phyloP scores from a whole-genome alignment of 805 yeast species.

The Candida sakaeoensis region DNA sequence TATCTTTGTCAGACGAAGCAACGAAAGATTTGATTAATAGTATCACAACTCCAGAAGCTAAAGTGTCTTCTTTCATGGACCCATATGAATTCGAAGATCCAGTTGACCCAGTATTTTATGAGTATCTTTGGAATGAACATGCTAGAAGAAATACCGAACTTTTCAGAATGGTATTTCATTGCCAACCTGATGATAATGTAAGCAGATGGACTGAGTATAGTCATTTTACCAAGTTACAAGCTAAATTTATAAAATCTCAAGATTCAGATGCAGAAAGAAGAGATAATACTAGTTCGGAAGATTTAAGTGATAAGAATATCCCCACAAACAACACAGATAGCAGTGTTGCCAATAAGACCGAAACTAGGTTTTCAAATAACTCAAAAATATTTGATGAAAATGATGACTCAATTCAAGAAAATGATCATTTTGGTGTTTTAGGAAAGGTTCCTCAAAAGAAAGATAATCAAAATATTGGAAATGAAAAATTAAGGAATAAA shows the following conservation, averaged over 20 bases:
- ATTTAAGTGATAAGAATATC: slow-evolving; percentile 6
- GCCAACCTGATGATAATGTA: slow-evolving; percentile 95
- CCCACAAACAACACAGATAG: slow-evolving; percentile 6
- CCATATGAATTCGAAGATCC: slow-evolving; percentile 93
- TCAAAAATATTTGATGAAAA: neutral
- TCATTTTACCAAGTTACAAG: slow-evolving; percentile 54
- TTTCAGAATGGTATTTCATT: slow-evolving; percentile 80
- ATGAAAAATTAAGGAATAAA: slow-evolving; percentile 6
- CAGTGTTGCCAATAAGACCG: neutral
- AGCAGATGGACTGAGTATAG: slow-evolving; percentile 87
- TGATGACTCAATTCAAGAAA: neutral
- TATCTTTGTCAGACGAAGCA: slow-evolving; percentile 42
- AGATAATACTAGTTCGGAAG: neutral
- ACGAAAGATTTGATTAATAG: slow-evolving; percentile 37
- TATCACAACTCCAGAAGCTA: slow-evolving; percentile 35
- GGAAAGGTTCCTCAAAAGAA: slow-evolving; percentile 31
- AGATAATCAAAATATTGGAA: neutral
- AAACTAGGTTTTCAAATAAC: slow-evolving; percentile 11
- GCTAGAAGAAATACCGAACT: slow-evolving; percentile 82
- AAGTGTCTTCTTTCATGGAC: slow-evolving; percentile 57
- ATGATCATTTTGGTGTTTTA: slow-evolving; percentile 31
- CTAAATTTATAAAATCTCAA: slow-evolving; percentile 50
- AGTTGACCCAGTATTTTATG: slow-evolving; percentile 71
- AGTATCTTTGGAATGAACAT: slow-evolving; percentile 78
- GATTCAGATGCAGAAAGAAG: slow-evolving; percentile 19